Evolutionary conservation across 129 eudicot genomes (phyloP).

Genomic region (Oenanthe sinensis): DNA sequence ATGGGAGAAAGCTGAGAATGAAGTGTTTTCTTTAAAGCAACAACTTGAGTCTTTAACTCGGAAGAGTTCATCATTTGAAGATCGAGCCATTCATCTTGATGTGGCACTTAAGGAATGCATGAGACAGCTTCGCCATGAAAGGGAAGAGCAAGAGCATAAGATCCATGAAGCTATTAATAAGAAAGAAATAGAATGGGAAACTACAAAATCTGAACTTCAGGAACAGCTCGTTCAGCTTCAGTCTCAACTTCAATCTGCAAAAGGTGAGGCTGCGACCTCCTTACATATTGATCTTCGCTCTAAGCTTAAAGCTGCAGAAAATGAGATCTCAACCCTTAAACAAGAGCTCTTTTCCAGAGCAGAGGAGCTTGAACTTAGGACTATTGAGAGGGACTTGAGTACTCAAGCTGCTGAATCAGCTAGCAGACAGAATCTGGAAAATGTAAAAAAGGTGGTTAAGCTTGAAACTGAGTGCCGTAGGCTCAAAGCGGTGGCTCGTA

Average conservation of each 20-base stretch:
- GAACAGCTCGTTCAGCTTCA: constrained; percentile 41
- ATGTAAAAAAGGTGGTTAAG: constrained; percentile 52
- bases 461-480: constrained; percentile 76
- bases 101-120: constrained; percentile 95
- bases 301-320: constrained; percentile 41
- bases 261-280: constrained; percentile 17
- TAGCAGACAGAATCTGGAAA: constrained; percentile 67
- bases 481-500: constrained; percentile 44
- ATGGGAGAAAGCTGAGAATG: constrained; percentile 92
- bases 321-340: constrained; percentile 54
- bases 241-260: constrained; percentile 38
- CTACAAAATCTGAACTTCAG: constrained; percentile 49
- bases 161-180: constrained; percentile 38
- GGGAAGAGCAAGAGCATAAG: constrained; percentile 68
- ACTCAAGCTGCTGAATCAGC: constrained; percentile 82
- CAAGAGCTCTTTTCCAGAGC: constrained; percentile 46
- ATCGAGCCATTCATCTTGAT: constrained; percentile 69
- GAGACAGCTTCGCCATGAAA: constrained; percentile 77
- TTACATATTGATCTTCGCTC: constrained; percentile 21
- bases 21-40: constrained; percentile 45
- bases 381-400: constrained; percentile 67
- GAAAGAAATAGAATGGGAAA: constrained; percentile 49
- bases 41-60: constrained; percentile 46
- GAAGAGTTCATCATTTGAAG: constrained; percentile 61
- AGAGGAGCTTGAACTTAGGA: constrained; percentile 63